Base-by-base conservation (phyloP, 371 early-diverging fungal species). In the Syncephalastrum racemosum region DNA sequence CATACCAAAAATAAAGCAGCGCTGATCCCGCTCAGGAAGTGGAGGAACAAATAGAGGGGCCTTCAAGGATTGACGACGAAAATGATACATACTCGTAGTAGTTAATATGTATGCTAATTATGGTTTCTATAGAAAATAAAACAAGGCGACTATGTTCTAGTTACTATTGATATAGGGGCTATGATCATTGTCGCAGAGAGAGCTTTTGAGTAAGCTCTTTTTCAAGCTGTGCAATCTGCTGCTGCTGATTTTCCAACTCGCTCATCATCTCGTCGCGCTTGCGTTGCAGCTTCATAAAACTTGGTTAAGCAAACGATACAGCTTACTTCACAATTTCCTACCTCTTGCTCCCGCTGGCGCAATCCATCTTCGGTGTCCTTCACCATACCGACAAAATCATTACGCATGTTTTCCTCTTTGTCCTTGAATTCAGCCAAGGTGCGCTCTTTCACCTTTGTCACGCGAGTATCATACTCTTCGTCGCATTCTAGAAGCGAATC, bases 401-500 rank as follows among this genome's bases (percentile, higher is more conserved):
- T 82, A 12, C 90, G 80, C 67, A 93, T 86, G 45, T 85, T 82
- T 24, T 90, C 90, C 59, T 93, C 91, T 43, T 79, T 85, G 16
- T 81, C 68, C 31, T 79, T 75, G 88, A 93, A 86, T n/a, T 89
- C 90, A 46, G 86, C 80, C 18, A 71, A 72, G 43, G 83, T 64
- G 6, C 56, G 52, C 14, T 69, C 62, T 61, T 81, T 83, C 24
- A 83, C 80, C 27, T 76, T 73, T 44, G 80, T 79, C 44, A 88
- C 80, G 56, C 81, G 79, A 3, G 70, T 60, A 45, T 90, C 90
- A 54, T 88, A 91, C 39, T 73, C 73, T 15, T 90, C 93, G 46
- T 92, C 93, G 55, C 90, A 89, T 40, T 82, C 83, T 41, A 88
- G 71, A 54, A 90, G 79, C 3, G 90, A 88, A 14, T 84, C 84